phyloP scores from a whole-genome alignment of 306 rosid genomes.

The Dalbergia cochinchinensis region DNA sequence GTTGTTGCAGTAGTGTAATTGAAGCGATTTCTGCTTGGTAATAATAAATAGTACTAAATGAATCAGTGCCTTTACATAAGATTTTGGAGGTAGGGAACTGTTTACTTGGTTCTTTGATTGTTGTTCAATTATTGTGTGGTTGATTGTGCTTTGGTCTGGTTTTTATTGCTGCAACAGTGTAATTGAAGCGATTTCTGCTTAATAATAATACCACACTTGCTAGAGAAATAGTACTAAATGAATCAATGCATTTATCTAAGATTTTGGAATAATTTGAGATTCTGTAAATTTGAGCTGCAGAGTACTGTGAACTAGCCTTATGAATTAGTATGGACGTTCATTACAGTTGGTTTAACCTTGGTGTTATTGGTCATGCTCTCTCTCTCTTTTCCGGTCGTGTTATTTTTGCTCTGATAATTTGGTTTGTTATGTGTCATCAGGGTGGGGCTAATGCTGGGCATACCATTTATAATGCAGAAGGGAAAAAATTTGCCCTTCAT shows the following conservation, averaged over 20 bases:
- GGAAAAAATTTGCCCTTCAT: slow-evolving; percentile 96
- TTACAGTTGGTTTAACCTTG: background rate
- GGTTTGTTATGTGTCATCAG: slow-evolving; percentile 43
- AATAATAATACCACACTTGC: background rate
- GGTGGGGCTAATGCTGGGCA: slow-evolving; percentile 99
- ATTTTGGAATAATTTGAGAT: slow-evolving; percentile 13
- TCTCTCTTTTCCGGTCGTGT: background rate
- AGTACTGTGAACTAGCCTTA: background rate
- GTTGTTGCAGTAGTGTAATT: background rate
- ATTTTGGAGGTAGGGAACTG: background rate
- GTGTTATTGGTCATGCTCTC: slow-evolving; percentile 9
- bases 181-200: slow-evolving; percentile 7
- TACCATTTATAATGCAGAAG: slow-evolving; percentile 94
- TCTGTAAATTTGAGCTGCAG: slow-evolving; percentile 1
- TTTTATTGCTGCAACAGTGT: background rate
- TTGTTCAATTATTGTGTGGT: background rate
- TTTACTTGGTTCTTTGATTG: background rate
- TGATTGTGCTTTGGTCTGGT: background rate
- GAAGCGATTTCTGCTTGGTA: background rate
- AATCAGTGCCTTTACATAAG: no score
- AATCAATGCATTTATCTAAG: background rate
- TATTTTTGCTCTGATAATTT: slow-evolving; percentile 37
- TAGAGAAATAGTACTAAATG: background rate
- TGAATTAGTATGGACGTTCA: background rate
- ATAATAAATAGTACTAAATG: no score